Base-by-base conservation (phyloP, 148 eudicot species). In the Hydrangea macrophylla region DNA sequence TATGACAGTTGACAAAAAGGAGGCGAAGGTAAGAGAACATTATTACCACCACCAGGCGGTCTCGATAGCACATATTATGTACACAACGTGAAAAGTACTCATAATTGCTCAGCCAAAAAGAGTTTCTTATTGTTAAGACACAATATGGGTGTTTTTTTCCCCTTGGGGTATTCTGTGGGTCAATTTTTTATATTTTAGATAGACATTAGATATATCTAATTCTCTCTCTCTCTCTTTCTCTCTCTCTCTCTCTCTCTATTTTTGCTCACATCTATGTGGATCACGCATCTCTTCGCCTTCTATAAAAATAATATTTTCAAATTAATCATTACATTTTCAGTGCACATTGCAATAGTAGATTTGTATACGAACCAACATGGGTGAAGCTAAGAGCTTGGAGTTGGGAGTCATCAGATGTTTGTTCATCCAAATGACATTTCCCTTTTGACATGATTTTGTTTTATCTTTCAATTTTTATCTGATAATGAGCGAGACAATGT, bases 401-500 rank as follows among this genome's bases (percentile, higher is more conserved):
- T 53, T 55, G 26, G 13, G 27, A 11, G 15, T 65, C 11, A 20
- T 33, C 45, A 17, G 35, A 67, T 17, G 33, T 54, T 15, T 2
- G 20, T 13, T 55, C 33, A 26, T 33, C 11, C 28, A 64, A 35
- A 65, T 65, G 22, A 44, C 7, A 17, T 11, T 56, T 27, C n/a
- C 39, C 15, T 31, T 33, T n/a, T 32, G 20, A 33, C 1, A 27
- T 22, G 30, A 56, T 54, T n/a, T 6, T 39, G 18, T 31, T 27
- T 28, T 24, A 15, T 39, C 7, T 25, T 58, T 32, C 27, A 55
- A 30, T 60, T 33, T 51, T 31, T 67, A 60, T 39, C 66, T 55
- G 78, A 12, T 1, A 36, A 57, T 2, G 37, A 28, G 24, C 7
- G 39, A 58, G 39, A 58, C 24, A 20, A 55, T 8, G 23, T 30